A percentile compares a stretch with the other conserved stretches of the same genome.
Evolutionary conservation across 2,329 filamentous ascomycete species (phyloP).

Genomic region (Trichoderma sp.): DNA sequence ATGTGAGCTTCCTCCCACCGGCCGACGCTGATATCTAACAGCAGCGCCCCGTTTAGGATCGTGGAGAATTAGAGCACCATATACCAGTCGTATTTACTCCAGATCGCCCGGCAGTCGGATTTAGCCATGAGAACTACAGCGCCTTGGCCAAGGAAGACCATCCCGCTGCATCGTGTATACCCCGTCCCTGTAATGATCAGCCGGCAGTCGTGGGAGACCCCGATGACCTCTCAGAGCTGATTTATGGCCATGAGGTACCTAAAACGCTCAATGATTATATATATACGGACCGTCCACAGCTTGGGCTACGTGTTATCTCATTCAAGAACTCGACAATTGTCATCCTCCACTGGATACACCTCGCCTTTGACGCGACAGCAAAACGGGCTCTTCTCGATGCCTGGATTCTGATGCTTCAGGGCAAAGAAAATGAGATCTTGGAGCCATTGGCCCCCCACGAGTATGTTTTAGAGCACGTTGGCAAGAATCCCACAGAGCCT

Average conservation of each 20-base stretch:
- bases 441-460: constrained; percentile 38
- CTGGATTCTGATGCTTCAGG: constrained; percentile 50
- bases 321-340: constrained; percentile 54
- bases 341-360: constrained; percentile 50
- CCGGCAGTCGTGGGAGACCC: constrained; percentile 28
- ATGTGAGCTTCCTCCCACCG: constrained; percentile 33
- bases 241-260: constrained; percentile 25
- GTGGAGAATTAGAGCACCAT: constrained; percentile 38
- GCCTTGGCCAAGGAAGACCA: constrained; percentile 45
- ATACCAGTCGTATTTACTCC: constrained; percentile 36
- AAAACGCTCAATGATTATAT: constrained; percentile 45
- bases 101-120: constrained; percentile 44
- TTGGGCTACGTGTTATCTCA: constrained; percentile 50
- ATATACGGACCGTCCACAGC: constrained; percentile 45
- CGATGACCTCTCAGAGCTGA: constrained; percentile 28
- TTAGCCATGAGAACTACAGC: constrained; percentile 39
- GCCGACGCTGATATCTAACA: neutral
- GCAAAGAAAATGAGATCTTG: constrained; percentile 45
- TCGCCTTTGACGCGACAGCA: constrained; percentile 49
- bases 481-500: neutral
- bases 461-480: constrained; percentile 8
- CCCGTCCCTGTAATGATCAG: constrained; percentile 31
- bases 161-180: constrained; percentile 42
- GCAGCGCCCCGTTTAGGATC: neutral
- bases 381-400: constrained; percentile 44